phyloP scores from a whole-genome alignment of 2,329 filamentous ascomycete species.

The Fusarium concolor region DNA sequence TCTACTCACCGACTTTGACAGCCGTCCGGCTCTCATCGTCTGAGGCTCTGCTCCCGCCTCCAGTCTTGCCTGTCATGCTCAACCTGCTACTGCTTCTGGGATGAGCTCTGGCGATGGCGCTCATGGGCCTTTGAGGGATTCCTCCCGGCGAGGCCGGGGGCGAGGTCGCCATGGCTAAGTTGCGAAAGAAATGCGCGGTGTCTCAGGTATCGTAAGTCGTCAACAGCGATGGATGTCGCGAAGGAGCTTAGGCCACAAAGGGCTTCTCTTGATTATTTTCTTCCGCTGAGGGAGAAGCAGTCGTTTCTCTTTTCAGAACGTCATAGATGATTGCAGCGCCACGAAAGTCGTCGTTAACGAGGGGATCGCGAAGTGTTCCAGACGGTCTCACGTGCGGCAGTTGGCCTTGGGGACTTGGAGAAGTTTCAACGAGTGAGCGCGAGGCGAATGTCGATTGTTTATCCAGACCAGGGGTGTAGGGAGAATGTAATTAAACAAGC shows the following conservation, averaged over 20 bases:
- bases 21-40: slow-evolving; percentile 92
- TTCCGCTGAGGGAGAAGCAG: slow-evolving; percentile 38
- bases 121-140: slow-evolving; percentile 75
- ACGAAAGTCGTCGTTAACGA: slow-evolving; percentile 34
- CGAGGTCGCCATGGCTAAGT: slow-evolving; percentile 70
- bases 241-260: slow-evolving; percentile 26
- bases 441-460: slow-evolving; percentile 41
- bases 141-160: slow-evolving; percentile 74
- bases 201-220: slow-evolving; percentile 29
- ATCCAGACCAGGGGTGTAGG: slow-evolving; percentile 45
- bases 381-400: slow-evolving; percentile 39
- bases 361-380: slow-evolving; percentile 38
- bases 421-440: slow-evolving; percentile 32
- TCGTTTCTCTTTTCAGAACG: slow-evolving; percentile 39
- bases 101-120: slow-evolving; percentile 80
- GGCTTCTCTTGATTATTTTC: slow-evolving; percentile 23
- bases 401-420: slow-evolving; percentile 24
- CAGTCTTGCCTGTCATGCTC: slow-evolving; percentile 84
- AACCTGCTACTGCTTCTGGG: slow-evolving; percentile 83
- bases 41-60: slow-evolving; percentile 81
- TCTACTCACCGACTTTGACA: slow-evolving; percentile 91
- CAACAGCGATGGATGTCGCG: slow-evolving; percentile 22
- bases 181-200: slow-evolving; percentile 30
- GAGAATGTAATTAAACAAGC: slow-evolving; percentile 47
- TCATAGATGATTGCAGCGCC: slow-evolving; percentile 39